Evolutionary conservation across 352 stramenopile species (phyloP), one percentile per base, ranked within the genome.

Genomic region (Hyaloperonospora arabidopsidis): DNA sequence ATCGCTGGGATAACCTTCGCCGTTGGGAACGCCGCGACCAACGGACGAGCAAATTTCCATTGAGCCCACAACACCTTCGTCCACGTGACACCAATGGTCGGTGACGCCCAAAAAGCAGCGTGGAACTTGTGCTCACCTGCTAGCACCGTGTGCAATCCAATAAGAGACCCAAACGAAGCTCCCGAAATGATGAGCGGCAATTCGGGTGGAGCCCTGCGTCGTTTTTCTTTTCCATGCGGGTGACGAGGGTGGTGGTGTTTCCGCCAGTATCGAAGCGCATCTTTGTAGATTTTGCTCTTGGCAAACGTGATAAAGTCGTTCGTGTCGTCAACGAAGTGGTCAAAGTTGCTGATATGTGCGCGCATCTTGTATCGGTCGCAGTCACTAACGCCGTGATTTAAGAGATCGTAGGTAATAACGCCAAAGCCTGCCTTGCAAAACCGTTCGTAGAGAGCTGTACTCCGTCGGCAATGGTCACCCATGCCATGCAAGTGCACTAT

Each of bases 401-500:
- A 21, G 49, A 84, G 60, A 57, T 86, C 76, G 51, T 82, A 80
- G 1, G 76, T 54, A 45, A 83, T 70, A 11, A 86, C 76, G 40
- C 63, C 76, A 28, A 84, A 84, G 39, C 71, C 66, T 46, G 70
- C 61, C 10, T 58, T 29, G 45, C 72, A 74, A 44, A 79, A 61
- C 7, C 61, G 59, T 60, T 84, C 69, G 45, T 76, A 84, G 1
- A 84, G 52, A 39, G 63, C 54, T 5, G 60, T 72, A 55, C 74
- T 84, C 8, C 76, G 67, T 32, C 72, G 68, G 22, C 67, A 71
- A 54, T 87, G 76, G 49, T 87, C 76, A 11, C 72, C 74, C 56
- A 87, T 74, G 34, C 76, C 76, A 52, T 87, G 74, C 35, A 87
- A 53, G 34, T 79, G 74, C 12, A 87, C 34, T 12, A 84, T 57